phyloP scores from a whole-genome alignment of 1,284 basidiomycete species.

The Cryptococcus hybrid region DNA sequence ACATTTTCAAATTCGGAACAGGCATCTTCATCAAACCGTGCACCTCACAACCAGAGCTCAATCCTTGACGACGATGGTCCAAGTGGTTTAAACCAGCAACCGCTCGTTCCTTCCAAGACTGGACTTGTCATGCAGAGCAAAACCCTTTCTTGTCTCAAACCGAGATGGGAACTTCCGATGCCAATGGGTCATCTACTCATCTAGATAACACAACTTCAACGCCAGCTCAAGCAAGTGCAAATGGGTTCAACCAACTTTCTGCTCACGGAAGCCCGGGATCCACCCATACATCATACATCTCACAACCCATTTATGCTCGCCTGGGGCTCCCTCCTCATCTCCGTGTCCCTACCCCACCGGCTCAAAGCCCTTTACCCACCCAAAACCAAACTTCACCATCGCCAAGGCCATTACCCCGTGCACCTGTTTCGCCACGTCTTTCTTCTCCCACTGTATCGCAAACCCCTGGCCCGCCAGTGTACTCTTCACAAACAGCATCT shows the following conservation, averaged over 20 bases:
- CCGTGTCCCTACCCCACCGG: constrained; percentile 6
- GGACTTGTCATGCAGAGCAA: constrained; percentile 33
- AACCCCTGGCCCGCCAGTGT: too few relatives aligned
- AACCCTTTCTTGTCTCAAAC: constrained; percentile 58
- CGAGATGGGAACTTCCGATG: constrained; percentile 59
- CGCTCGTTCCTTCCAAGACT: constrained; percentile 21
- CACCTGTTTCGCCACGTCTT: too few relatives aligned
- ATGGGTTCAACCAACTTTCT: too few relatives aligned
- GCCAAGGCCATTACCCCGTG: too few relatives aligned
- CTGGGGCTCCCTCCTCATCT: constrained; percentile 55
- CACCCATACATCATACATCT: constrained; percentile 9
- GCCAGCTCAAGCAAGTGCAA: constrained; percentile 6
- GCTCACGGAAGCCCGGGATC: constrained; percentile 12
- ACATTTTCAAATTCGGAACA: constrained; percentile 5
- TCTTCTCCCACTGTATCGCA: too few relatives aligned
- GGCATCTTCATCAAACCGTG: background rate
- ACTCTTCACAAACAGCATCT: too few relatives aligned
- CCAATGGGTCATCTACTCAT: background rate
- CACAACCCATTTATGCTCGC: constrained; percentile 48
- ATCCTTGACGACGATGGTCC: constrained; percentile 14
- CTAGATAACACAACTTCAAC: background rate
- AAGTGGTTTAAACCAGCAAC: constrained; percentile 3
- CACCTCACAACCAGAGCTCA: background rate
- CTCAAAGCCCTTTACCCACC: background rate
- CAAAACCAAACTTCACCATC: too few relatives aligned